Evolutionary conservation across 805 yeast genomes (phyloP).

Genomic region (Debaryomyces tyrocola): DNA sequence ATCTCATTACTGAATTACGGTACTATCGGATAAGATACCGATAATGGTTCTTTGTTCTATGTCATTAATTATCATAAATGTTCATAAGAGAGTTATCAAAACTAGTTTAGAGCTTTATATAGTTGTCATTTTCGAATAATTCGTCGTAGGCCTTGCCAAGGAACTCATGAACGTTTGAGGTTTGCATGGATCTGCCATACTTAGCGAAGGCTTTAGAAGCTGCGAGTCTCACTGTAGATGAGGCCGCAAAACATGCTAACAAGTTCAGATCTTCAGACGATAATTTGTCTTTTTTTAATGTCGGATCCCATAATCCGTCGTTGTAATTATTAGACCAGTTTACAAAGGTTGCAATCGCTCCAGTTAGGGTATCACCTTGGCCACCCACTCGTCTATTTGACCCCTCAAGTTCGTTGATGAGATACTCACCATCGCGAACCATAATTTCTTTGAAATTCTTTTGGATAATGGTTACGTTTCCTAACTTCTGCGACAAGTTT

Average conservation of each 20-base stretch:
- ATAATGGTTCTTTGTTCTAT: too few species aligned
- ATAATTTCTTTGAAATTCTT: conserved; percentile 74
- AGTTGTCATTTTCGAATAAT: conserved; percentile 32
- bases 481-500: conserved; percentile 49
- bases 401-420: conserved; percentile 55
- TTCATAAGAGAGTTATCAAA: background rate
- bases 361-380: conserved; percentile 92
- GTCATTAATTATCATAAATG: background rate
- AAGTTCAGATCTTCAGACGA: conserved; percentile 31
- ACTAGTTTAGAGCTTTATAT: conserved; percentile 11
- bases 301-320: conserved; percentile 52
- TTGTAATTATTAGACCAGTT: conserved; percentile 77
- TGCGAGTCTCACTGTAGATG: conserved; percentile 64
- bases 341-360: conserved; percentile 76
- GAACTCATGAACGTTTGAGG: conserved; percentile 72
- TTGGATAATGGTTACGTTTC: conserved; percentile 61
- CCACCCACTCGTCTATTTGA: conserved; percentile 88
- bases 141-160: conserved; percentile 64
- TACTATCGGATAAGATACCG: too few species aligned
- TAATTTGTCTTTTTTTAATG: conserved; percentile 32
- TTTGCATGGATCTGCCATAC: conserved; percentile 78
- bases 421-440: conserved; percentile 44
- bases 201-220: conserved; percentile 61
- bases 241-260: conserved; percentile 72
- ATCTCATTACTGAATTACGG: too few species aligned